A percentile compares a stretch with the other conserved stretches of the same genome.
phyloP scores from a whole-genome alignment of 768 basidiomycete species.

The Russula sp. region DNA sequence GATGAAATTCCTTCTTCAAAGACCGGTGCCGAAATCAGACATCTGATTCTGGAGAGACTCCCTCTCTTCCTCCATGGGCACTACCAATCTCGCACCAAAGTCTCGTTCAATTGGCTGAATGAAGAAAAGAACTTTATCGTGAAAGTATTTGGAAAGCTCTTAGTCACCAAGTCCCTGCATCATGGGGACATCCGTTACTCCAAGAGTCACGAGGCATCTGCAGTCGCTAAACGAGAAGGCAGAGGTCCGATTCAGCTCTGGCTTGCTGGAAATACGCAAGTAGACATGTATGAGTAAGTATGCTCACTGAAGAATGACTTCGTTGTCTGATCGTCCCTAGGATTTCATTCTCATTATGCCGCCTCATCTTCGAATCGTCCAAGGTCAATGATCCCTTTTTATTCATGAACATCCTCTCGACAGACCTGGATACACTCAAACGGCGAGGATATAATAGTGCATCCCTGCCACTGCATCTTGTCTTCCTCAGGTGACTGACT shows the following conservation, averaged over 20 bases:
- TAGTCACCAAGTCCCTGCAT: constrained; percentile 54
- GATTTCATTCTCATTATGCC: constrained; percentile 79
- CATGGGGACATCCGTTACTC: constrained; percentile 45
- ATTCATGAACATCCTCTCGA: constrained; percentile 91
- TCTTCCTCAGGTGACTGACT: constrained; percentile 16
- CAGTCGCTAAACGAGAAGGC: constrained; percentile 51
- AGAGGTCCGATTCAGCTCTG: constrained; percentile 65
- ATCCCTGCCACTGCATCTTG: constrained; percentile 16
- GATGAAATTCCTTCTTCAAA: constrained; percentile 46
- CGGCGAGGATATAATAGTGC: constrained; percentile 82
- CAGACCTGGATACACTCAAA: constrained; percentile 74
- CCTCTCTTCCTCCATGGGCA: constrained; percentile 93
- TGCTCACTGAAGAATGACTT: background rate
- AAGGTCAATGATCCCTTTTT: constrained; percentile 84
- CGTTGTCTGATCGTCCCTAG: constrained; percentile 35
- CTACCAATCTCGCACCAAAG: constrained; percentile 53
- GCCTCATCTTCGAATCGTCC: constrained; percentile 66
- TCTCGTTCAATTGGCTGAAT: constrained; percentile 64
- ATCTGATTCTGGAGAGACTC: constrained; percentile 72
- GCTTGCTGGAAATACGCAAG: constrained; percentile 64
- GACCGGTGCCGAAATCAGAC: constrained; percentile 45
- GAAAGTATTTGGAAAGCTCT: constrained; percentile 57
- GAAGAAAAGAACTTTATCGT: constrained; percentile 62
- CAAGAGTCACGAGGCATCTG: constrained; percentile 64
- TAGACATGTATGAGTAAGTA: constrained; percentile 91